A percentile compares a stretch with the other conserved stretches of the same genome.
These are phyloP conservation scores for Penicillium sp. DNA, from an alignment of 2,329 filamentous ascomycete species.

Conservation along the genomic window DNA sequence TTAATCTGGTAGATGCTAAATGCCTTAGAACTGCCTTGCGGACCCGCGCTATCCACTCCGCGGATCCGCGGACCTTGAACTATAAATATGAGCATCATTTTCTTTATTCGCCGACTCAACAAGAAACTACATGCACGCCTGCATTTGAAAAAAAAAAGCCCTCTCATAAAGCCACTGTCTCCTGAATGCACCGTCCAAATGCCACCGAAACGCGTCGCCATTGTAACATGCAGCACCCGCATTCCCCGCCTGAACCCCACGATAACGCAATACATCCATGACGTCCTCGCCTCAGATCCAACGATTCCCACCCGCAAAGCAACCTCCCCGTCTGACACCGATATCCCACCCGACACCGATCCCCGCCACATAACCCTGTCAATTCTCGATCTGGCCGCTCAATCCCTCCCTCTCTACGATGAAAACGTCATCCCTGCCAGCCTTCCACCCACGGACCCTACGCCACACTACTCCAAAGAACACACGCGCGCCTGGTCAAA, in stretches of 20 bases:
- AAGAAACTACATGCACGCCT: not conserved
- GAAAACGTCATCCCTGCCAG: constrained; percentile 40
- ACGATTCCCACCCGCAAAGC: constrained; percentile 17
- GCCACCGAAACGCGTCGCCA: constrained; percentile 30
- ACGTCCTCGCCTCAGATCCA: constrained; percentile 21
- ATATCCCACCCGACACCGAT: constrained; percentile 12
- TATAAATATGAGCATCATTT: not conserved
- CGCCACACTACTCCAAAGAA: constrained; percentile 34
- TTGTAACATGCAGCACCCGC: constrained; percentile 40
- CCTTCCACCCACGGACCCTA: constrained; percentile 27
- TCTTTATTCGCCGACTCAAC: not conserved
- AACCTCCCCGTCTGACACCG: not conserved
- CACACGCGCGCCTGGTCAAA: constrained; percentile 41
- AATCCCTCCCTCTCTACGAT: constrained; percentile 40
- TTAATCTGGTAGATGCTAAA: not conserved
- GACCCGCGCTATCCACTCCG: not conserved
- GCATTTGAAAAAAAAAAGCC: not conserved
- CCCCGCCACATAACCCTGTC: constrained; percentile 24
- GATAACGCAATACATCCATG: constrained; percentile 33
- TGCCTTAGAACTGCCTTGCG: not conserved
- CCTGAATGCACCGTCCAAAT: constrained; percentile 4
- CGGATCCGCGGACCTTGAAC: not conserved
- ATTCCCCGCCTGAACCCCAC: constrained; percentile 36
- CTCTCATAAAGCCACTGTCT: not conserved
- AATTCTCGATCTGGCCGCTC: constrained; percentile 33